Evolutionary conservation across 495 filamentous ascomycete genomes (phyloP).

Genomic region (Halenospora varia): DNA sequence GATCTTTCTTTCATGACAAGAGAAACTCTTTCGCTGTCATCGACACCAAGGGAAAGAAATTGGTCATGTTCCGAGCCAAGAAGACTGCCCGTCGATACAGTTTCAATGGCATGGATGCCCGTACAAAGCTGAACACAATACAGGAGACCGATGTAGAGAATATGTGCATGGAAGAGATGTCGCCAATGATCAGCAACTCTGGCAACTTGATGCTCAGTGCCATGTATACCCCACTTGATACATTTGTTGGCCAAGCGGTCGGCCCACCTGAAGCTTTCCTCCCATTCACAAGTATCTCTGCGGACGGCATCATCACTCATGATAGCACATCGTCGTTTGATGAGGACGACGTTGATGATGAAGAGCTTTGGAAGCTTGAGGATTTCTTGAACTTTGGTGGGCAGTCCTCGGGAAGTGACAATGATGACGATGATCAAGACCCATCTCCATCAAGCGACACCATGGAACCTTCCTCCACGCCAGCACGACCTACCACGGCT

Average conservation of each 20-base stretch:
- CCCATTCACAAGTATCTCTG: slow-evolving; percentile 56
- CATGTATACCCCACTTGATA: slow-evolving; percentile 48
- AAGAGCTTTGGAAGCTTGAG: slow-evolving; percentile 58
- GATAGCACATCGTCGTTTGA: slow-evolving; percentile 31
- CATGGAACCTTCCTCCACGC: slow-evolving; percentile 44
- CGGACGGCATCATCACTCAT: slow-evolving; percentile 43
- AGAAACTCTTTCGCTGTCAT: slow-evolving; percentile 72
- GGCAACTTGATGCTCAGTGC: slow-evolving; percentile 75
- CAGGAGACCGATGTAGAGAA: slow-evolving; percentile 36
- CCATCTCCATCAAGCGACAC: slow-evolving; percentile 30
- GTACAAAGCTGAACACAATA: slow-evolving; percentile 13
- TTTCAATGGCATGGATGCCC: slow-evolving; percentile 20
- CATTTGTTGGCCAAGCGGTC: slow-evolving; percentile 61
- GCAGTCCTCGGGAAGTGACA: slow-evolving; percentile 50
- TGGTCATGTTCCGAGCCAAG: slow-evolving; percentile 62
- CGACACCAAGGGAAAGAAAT: slow-evolving; percentile 63
- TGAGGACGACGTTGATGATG: slow-evolving; percentile 58
- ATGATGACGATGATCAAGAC: slow-evolving; percentile 31
- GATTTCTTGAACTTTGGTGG: slow-evolving; percentile 70
- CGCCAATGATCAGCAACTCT: slow-evolving; percentile 63
- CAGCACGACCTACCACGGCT: slow-evolving; percentile 44
- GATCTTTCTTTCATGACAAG: slow-evolving; percentile 30
- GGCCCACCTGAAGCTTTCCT: slow-evolving; percentile 77
- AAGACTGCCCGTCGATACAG: background rate
- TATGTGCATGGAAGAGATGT: slow-evolving; percentile 34